Evolutionary conservation across 176 grass and related monocot species (phyloP), one percentile per base, ranked within the genome.

Genomic region (Oryza meridionalis): DNA sequence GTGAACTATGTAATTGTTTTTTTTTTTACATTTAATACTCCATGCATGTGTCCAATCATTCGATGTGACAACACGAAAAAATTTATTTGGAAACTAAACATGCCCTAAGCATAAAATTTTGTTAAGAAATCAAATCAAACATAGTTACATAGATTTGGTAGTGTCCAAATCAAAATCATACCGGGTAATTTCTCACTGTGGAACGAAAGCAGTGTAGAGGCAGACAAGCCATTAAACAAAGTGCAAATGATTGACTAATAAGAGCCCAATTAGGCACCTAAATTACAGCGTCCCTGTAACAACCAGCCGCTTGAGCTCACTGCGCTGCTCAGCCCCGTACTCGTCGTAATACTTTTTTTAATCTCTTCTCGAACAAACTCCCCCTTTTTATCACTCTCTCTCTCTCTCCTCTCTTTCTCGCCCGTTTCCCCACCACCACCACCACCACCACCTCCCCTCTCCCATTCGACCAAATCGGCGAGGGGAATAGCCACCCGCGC

Each of bases 381-480:
- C 29, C 37, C 68, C 62, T 73, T 37, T 69, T 86, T 90, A 47
- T 82, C 55, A 77, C 67, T 3, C 4, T 5, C 33, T 5, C 33
- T 77, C 81, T 37, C 51, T 40, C 38, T 74, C 72, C 50, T 45
- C 29, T 33, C 38, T 40, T 40, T 21, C 19, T 24, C 77, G 29
- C 55, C 4, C 42, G 13, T 11, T 58, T 11, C 7, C 3, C 14
- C 4, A 5, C 14, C 74, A 42, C 32, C 32, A 38, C 79, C 65
- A 10, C 45, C 66, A 24, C 71, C 26, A 21, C 43, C 13, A 16
- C 24, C 35, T 38, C 16, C 43, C 55, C 24, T 24, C 26, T 69
- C 72, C 81, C 82, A 69, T 72, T 90, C 84, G 82, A 74, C 42
- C 91, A 72, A 83, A 92, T 84, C 90, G 63, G 63, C 47, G 12